These are phyloP conservation scores for Ustilago vetiveriae DNA, from an alignment of 1,284 basidiomycete species.

Conservation along the genomic window DNA sequence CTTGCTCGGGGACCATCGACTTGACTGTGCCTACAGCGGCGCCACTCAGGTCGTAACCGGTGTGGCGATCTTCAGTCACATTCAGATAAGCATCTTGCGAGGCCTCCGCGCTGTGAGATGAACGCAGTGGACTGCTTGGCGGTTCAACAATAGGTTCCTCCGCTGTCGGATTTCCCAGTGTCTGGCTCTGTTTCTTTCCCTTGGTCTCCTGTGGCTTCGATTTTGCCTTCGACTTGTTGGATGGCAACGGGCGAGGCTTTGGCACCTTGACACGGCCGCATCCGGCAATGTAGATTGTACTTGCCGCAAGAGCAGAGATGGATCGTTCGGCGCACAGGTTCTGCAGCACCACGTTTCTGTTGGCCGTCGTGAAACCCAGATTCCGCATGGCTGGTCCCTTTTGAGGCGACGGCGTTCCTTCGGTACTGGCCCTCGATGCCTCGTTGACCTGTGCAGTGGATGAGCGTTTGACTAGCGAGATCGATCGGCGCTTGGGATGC, in stretches of 20 bases:
- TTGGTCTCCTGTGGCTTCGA: neutral
- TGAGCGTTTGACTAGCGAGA: slow-evolving; percentile 19
- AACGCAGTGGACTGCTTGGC: neutral
- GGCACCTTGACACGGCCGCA: slow-evolving; percentile 28
- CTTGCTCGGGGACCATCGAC: slow-evolving; percentile 37
- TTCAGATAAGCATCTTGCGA: slow-evolving; percentile 22
- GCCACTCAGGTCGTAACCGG: slow-evolving; percentile 22
- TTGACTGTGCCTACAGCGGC: slow-evolving; percentile 27
- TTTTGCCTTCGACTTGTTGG: slow-evolving; percentile 6
- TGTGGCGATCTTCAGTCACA: slow-evolving; percentile 13
- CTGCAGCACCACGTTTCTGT: slow-evolving; percentile 39
- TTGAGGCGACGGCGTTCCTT: neutral
- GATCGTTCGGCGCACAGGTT: slow-evolving; percentile 31
- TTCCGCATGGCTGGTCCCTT: slow-evolving; percentile 30
- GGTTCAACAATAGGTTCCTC: neutral
- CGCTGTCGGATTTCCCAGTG: neutral
- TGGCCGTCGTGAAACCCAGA: slow-evolving; percentile 42
- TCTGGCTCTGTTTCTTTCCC: slow-evolving; percentile 6
- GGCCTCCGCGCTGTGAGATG: slow-evolving; percentile 1
- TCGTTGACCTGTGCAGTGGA: slow-evolving; percentile 26
- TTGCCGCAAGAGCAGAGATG: slow-evolving; percentile 29
- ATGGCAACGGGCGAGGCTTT: slow-evolving; percentile 1
- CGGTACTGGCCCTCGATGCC: slow-evolving; percentile 1
- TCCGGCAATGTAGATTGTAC: slow-evolving; percentile 30
- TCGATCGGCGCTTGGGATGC: slow-evolving; percentile 17